A percentile compares a stretch with the other conserved stretches of the same genome.
These are phyloP conservation scores for Lactifluus pinguis DNA, from an alignment of 768 basidiomycete genomes.

Conservation along the genomic window DNA sequence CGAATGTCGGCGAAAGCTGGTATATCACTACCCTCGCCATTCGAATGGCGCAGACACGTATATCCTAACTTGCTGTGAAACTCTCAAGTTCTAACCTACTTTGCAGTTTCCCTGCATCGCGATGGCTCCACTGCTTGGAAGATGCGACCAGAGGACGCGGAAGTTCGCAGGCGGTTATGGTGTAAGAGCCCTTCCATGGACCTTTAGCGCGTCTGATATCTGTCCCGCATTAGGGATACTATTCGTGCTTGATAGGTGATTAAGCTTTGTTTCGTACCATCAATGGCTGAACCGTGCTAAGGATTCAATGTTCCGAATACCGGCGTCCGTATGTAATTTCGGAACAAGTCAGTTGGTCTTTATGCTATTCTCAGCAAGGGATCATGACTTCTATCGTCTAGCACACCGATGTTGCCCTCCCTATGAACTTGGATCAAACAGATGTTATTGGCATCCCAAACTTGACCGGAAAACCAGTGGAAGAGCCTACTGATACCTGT, in stretches of 20 bases:
- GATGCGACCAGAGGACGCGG: constrained; percentile 21
- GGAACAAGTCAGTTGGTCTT: constrained; percentile 16
- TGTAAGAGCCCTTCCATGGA: constrained; percentile 14
- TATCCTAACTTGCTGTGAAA: background rate
- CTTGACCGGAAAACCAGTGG: constrained; percentile 17
- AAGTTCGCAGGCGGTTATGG: constrained; percentile 20
- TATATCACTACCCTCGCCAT: constrained; percentile 18
- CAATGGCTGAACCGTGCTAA: background rate
- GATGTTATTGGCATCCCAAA: constrained; percentile 13
- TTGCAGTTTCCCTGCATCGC: constrained; percentile 20
- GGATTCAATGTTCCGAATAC: constrained; percentile 15
- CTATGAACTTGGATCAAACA: constrained; percentile 21
- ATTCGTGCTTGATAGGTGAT: constrained; percentile 19
- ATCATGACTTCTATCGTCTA: background rate
- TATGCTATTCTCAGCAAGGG: background rate
- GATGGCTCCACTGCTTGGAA: constrained; percentile 19
- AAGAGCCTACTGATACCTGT: constrained; percentile 20
- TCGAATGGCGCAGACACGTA: constrained; percentile 22
- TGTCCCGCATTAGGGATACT: constrained; percentile 14
- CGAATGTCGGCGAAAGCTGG: constrained; percentile 12
- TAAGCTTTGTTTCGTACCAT: background rate
- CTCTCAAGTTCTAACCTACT: background rate
- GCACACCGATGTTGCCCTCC: constrained; percentile 20
- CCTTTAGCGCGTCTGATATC: background rate
- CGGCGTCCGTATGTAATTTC: constrained; percentile 21